Evolutionary conservation across 1,284 basidiomycete genomes (phyloP).

Genomic region (Neonothopanus nambi): DNA sequence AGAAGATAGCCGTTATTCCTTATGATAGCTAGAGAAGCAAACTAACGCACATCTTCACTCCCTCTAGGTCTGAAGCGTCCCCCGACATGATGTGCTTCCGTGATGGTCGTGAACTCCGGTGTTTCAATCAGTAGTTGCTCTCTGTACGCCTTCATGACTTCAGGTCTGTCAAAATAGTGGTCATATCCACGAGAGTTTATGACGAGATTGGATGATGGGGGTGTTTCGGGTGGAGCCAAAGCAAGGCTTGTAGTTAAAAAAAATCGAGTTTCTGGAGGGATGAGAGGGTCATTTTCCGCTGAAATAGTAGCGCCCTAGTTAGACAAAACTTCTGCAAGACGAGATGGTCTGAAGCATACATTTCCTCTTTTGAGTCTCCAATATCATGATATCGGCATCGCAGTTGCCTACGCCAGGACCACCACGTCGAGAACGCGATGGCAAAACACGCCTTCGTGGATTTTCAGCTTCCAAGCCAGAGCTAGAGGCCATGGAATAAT

Average conservation of each 20-base stretch:
- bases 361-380: conserved; percentile 78
- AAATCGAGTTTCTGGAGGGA: conserved; percentile 65
- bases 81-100: conserved; percentile 60
- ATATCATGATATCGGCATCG: conserved; percentile 80
- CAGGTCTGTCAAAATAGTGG: conserved; percentile 76
- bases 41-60: conserved; percentile 63
- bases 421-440: conserved; percentile 75
- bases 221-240: conserved; percentile 41
- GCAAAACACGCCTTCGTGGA: conserved; percentile 74
- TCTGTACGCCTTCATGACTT: conserved; percentile 69
- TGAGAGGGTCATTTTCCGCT: conserved; percentile 74
- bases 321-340: conserved; percentile 16
- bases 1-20: conserved; percentile 16
- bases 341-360: conserved; percentile 53
- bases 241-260: conserved; percentile 68
- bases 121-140: conserved; percentile 72
- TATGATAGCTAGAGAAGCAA: conserved; percentile 14
- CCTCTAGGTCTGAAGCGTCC: conserved; percentile 66
- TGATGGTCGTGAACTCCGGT: conserved; percentile 61
- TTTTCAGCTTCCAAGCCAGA: conserved; percentile 28
- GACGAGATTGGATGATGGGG: conserved; percentile 35
- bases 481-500: conserved; percentile 32
- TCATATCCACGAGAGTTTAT: conserved; percentile 62
- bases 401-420: conserved; percentile 75
- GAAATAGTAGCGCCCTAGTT: conserved; percentile 16